phyloP scores from a whole-genome alignment of 2,329 filamentous ascomycete species.

The Colletotrichum shisoi region DNA sequence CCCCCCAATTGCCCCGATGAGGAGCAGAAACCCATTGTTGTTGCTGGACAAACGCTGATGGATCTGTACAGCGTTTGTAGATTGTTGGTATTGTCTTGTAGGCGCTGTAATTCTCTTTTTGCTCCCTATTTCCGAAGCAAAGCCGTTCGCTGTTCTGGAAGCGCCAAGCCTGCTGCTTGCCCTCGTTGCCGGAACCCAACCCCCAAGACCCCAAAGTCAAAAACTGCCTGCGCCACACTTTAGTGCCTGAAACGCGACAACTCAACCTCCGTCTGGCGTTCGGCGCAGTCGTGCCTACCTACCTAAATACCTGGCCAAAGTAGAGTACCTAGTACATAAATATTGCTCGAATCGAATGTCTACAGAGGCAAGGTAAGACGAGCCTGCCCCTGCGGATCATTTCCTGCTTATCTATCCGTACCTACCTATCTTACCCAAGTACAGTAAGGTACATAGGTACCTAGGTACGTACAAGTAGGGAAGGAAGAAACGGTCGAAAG shows the following conservation, averaged over 20 bases:
- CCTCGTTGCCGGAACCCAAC: neutral
- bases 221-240: constrained; percentile 26
- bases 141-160: too few species aligned
- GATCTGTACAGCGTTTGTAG: too few species aligned
- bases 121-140: neutral
- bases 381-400: constrained; percentile 1
- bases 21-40: constrained; percentile 7
- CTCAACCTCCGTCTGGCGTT: constrained; percentile 2
- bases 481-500: neutral
- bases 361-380: too few species aligned
- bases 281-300: neutral
- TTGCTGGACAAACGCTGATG: constrained; percentile 16
- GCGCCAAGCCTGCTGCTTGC: too few species aligned
- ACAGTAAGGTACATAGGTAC: neutral
- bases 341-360: too few species aligned
- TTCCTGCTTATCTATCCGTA: neutral
- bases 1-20: constrained; percentile 11
- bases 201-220: constrained; percentile 4
- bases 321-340: too few species aligned
- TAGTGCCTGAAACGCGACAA: constrained; percentile 30
- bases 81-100: too few species aligned
- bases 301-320: neutral
- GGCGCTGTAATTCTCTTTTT: neutral
- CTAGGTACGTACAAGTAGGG: neutral
- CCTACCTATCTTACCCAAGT: neutral